Percentiles rank a stretch among this genome's conserved stretches.
These are phyloP conservation scores for Clarireedia monteithiana DNA, from an alignment of 2,329 filamentous ascomycete genomes.

Conservation along the genomic window DNA sequence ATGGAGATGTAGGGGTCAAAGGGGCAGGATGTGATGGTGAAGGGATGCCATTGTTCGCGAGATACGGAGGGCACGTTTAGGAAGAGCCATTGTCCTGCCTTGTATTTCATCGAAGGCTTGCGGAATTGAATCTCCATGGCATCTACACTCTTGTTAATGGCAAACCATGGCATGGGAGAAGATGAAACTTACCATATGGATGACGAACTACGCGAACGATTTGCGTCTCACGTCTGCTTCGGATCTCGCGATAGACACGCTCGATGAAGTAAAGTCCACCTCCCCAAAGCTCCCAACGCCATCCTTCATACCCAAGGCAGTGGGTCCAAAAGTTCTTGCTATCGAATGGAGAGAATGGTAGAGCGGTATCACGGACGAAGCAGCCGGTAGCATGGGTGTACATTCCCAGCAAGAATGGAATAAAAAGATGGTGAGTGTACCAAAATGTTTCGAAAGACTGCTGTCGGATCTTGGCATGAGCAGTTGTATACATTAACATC, in stretches of 20 bases:
- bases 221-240: constrained; percentile 72
- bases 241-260: constrained; percentile 84
- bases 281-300: constrained; percentile 90
- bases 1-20: constrained; percentile 92
- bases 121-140: constrained; percentile 95
- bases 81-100: constrained; percentile 97
- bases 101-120: constrained; percentile 96
- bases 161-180: not conserved
- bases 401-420: constrained; percentile 86
- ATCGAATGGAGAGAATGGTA: constrained; percentile 75
- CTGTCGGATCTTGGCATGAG: constrained; percentile 87
- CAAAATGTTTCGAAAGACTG: constrained; percentile 98
- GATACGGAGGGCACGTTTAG: constrained; percentile 87
- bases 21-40: constrained; percentile 97
- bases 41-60: constrained; percentile 92
- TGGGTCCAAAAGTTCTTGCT: constrained; percentile 78
- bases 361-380: constrained; percentile 78
- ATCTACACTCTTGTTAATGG: constrained; percentile 44
- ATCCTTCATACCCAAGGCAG: constrained; percentile 91
- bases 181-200: constrained; percentile 65
- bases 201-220: constrained; percentile 93
- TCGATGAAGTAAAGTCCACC: constrained; percentile 82
- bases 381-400: constrained; percentile 96
- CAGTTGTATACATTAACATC: constrained; percentile 95
- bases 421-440: constrained; percentile 99